Evolutionary conservation across 2,329 filamentous ascomycete genomes (phyloP), one percentile per base, ranked within the genome.

Genomic region (Scolecobasidium constrictum): DNA sequence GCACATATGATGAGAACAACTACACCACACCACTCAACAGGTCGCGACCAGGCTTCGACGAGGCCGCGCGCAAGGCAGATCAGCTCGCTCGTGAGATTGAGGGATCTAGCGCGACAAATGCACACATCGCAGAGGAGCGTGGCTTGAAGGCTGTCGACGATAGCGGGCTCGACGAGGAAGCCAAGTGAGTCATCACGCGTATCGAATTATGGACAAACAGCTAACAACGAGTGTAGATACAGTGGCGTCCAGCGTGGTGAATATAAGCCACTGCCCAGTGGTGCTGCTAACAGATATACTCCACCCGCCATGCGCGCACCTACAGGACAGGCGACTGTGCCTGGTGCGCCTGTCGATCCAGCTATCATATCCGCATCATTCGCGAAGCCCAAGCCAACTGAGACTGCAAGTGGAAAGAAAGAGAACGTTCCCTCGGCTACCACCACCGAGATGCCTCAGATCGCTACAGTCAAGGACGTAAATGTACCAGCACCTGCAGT

Each of bases 21-120:
- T 98, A 98, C 65, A 98, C 92, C 2, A 98, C 92, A 7, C 67
- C 77, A 33, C 93, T 98, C 56, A 78, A 98, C 62, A 86, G 80
- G 55, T 83, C 64, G 49, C 80, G 94, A 53, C 88, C 92, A 1
- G 72, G 82, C 42, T 95, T 93, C 62, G 80, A 77, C 49, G 78
- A 86, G 59, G 77, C 81, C 49, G 72, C 83, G 53, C 86, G 83
- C 3, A 75, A 80, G 26, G 92, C 88, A 2, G 86, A 88, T 17
- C 81, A 73, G 51, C 84, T 90, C 56, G 92, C 87, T 17, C 78
- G 84, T 47, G 90, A 96, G 61, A 98, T 98, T 52, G 86, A 95
- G 62, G 33, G 22, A 2, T 71, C 75, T 36, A 84, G 79, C 48
- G 69, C 72, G 15, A 71, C 86, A 5, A 94, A 92, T 43, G 67